phyloP scores from a whole-genome alignment of 2,329 filamentous ascomycete genomes.

The Penicillium sp. region DNA sequence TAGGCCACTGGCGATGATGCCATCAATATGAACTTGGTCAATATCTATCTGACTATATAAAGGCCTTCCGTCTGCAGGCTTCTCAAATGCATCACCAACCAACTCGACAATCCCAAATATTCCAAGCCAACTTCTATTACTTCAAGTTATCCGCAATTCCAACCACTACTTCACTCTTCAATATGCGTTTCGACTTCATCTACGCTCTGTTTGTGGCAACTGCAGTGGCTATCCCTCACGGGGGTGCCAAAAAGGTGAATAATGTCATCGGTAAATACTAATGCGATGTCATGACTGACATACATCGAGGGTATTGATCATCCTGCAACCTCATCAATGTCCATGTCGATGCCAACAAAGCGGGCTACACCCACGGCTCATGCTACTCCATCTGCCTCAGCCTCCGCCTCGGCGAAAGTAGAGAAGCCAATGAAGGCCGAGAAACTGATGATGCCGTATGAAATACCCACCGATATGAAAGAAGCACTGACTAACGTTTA shows the following conservation, averaged over 20 bases:
- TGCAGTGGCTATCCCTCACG: conserved; percentile 7
- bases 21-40: not conserved
- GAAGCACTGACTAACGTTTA: not conserved
- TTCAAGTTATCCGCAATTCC: not conserved
- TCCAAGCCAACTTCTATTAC: not conserved
- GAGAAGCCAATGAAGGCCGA: conserved; percentile 1
- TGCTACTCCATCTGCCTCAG: conserved; percentile 1
- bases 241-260: conserved; percentile 4
- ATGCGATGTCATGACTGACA: not conserved
- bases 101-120: not conserved
- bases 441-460: conserved; percentile 10
- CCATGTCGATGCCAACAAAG: conserved; percentile 11
- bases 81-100: not conserved
- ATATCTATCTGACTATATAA: not conserved
- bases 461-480: not conserved
- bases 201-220: conserved; percentile 4
- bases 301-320: conserved; percentile 1
- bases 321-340: conserved; percentile 3
- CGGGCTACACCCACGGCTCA: not conserved
- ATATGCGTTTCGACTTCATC: conserved; percentile 9
- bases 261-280: too few species aligned
- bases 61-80: not conserved
- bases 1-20: not conserved
- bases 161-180: not conserved
- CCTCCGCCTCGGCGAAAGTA: not conserved